Evolutionary conservation across 306 rosid species (phyloP).

Genomic region (Gynostemma pentaphyllum): DNA sequence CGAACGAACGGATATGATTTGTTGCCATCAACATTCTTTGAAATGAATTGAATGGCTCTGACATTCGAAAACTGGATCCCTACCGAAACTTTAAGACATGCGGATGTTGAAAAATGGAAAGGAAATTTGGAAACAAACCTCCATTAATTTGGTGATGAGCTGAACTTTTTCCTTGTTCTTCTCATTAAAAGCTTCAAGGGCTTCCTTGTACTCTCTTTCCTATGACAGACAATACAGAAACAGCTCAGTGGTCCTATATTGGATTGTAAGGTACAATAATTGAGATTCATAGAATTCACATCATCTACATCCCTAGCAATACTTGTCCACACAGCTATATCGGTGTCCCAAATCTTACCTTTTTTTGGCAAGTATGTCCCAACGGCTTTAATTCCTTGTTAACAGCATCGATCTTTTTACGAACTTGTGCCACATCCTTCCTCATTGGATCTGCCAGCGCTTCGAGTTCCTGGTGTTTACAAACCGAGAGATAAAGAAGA

Average conservation of each 20-base stretch:
- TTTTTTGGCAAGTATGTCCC: conserved; percentile 88
- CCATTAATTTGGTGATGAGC: conserved; percentile 68
- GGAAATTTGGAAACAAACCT: conserved; percentile 26
- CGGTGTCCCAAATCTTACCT: conserved; percentile 29
- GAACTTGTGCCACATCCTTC: conserved; percentile 69
- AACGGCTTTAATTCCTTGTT: conserved; percentile 97
- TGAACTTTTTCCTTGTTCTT: conserved; percentile 90
- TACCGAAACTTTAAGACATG: background rate
- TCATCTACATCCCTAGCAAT: background rate
- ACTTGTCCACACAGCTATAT: conserved; percentile 2
- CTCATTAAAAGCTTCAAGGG: conserved; percentile 88
- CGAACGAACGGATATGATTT: background rate
- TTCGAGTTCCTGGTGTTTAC: conserved; percentile 64
- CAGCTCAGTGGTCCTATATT: conserved; percentile 4
- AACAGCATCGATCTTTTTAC: conserved; percentile 81
- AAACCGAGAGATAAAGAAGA: background rate
- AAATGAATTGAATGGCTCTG: background rate
- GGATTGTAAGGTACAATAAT: background rate
- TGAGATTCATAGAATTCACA: conserved; percentile 4
- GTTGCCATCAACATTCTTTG: background rate
- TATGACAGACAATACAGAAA: conserved; percentile 17
- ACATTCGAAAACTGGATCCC: background rate
- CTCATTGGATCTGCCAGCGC: conserved; percentile 87
- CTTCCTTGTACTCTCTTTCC: conserved; percentile 94
- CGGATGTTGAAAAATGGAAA: background rate